Conservation (phyloP, 148 eudicot genomes). For the Chenopodium berlandieri region DNA sequence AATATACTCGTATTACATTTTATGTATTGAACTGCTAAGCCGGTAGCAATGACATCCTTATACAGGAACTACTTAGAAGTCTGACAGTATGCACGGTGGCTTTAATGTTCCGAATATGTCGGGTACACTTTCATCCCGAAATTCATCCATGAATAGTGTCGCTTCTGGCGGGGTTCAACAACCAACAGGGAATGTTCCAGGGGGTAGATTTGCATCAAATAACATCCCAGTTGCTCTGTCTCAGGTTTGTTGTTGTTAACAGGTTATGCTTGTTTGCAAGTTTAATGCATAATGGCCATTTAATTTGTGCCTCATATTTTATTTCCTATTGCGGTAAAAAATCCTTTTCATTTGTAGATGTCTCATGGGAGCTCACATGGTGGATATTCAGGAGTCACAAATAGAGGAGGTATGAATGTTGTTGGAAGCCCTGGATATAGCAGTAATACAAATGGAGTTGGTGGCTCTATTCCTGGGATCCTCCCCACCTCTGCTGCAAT, state of each 20-base stretch:
- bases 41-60: slow-evolving; percentile 6
- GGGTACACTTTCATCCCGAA: slow-evolving; percentile 77
- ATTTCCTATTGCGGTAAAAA: neutral
- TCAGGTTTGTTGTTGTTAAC: slow-evolving; percentile 46
- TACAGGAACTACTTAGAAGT: slow-evolving; percentile 62
- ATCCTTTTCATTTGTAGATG: slow-evolving; percentile 42
- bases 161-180: slow-evolving; percentile 90
- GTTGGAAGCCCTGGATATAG: slow-evolving; percentile 88
- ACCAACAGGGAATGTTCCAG: slow-evolving; percentile 64
- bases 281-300: neutral
- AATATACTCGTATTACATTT: slow-evolving; percentile 15
- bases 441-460: slow-evolving; percentile 70
- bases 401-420: slow-evolving; percentile 92
- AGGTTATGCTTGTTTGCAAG: neutral
- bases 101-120: slow-evolving; percentile 75
- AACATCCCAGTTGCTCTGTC: slow-evolving; percentile 74
- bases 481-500: slow-evolving; percentile 87
- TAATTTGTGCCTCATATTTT: neutral
- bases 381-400: slow-evolving; percentile 86
- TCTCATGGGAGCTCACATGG: slow-evolving; percentile 90
- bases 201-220: slow-evolving; percentile 82
- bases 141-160: slow-evolving; percentile 64
- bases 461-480: slow-evolving; percentile 96
- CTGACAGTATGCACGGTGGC: slow-evolving; percentile 77
- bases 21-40: neutral